Evolutionary conservation across 192 early-diverging fungal genomes (phyloP).

Genomic region (Fimicolochytrium jonesii): DNA sequence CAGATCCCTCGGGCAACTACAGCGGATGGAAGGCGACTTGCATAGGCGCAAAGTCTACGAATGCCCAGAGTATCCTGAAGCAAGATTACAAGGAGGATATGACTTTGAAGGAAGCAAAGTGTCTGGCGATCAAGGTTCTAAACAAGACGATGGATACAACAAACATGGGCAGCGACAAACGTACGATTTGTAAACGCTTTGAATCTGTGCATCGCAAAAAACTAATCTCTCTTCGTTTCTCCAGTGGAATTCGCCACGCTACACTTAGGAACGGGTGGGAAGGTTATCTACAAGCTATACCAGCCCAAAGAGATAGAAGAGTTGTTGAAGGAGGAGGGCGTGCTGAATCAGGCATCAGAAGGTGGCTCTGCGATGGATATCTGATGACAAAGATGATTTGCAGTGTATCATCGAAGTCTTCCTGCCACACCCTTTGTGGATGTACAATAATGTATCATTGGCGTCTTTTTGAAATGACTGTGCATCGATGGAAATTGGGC

Average conservation of each 20-base stretch:
- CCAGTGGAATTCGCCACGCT: constrained; percentile 91
- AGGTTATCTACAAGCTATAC: constrained; percentile 64
- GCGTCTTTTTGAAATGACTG: too few relatives aligned
- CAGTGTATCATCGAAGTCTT: too few relatives aligned
- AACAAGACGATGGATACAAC: constrained; percentile 97
- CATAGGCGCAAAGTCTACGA: constrained; percentile 92
- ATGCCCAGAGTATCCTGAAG: constrained; percentile 88
- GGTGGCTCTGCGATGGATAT: too few relatives aligned
- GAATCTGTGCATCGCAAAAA: background rate
- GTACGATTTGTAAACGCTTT: constrained; percentile 46
- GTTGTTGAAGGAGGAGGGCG: constrained; percentile 68
- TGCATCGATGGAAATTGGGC: too few relatives aligned
- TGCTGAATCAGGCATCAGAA: constrained; percentile 2
- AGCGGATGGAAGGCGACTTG: constrained; percentile 98
- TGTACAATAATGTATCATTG: too few relatives aligned
- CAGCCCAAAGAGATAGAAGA: constrained; percentile 75
- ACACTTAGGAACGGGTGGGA: constrained; percentile 48
- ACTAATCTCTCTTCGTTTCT: background rate
- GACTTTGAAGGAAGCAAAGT: constrained; percentile 84
- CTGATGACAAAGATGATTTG: too few relatives aligned
- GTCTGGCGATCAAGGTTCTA: constrained; percentile 87
- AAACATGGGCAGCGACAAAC: constrained; percentile 84
- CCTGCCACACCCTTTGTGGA: too few relatives aligned
- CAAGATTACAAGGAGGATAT: constrained; percentile 94
- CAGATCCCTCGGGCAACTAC: constrained; percentile 98